Evolutionary conservation across 2,329 filamentous ascomycete species (phyloP), one percentile per base, ranked within the genome.

Genomic region (Phoma herbarum): DNA sequence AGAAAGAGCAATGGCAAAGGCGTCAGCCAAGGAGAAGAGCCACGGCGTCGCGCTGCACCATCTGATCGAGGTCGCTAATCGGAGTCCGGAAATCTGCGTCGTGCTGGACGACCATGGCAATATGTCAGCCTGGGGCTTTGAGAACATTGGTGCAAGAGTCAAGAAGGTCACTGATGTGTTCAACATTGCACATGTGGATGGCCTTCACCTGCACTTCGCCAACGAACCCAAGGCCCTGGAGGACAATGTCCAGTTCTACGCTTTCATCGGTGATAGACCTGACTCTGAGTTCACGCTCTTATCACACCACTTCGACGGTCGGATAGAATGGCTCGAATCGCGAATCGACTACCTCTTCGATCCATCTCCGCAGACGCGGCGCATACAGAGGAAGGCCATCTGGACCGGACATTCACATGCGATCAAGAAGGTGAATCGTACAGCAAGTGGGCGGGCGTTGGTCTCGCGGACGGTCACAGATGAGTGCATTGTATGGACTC

Each of bases 121-220:
- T 64, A 92, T 98, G 90, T 93, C 91, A 39, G 92, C 92, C 0
- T 97, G 94, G 91, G 94, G 92, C 0, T 79, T 99, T 55, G 93
- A 98, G 75, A 93, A 94, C 70, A 85, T 96, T 20, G 89, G 90
- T 33, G 88, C 86, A 67, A 92, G 89, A 70, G 81, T 83, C 29
- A 86, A 86, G 65, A 86, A 86, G 59, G 82, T 85, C 4, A 83
- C 87, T 26, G 87, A 88, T 61, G 86, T 94, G n/a, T 96, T 95
- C 80, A 95, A 92, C 71, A 88, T 97, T 66, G 88, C 92, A 1
- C 91, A 96, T 70, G 85, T 93, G 25, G 86, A 91, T 69, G 84
- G 84, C 2, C 65, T 89, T 56, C 74, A 69, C 60, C 57, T 79
- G 26, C 74, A 77, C 53, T 78, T 81, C 55, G 70, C 75, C 16